phyloP scores from a whole-genome alignment of 805 yeast species.

The Komagataella pseudopastoris region DNA sequence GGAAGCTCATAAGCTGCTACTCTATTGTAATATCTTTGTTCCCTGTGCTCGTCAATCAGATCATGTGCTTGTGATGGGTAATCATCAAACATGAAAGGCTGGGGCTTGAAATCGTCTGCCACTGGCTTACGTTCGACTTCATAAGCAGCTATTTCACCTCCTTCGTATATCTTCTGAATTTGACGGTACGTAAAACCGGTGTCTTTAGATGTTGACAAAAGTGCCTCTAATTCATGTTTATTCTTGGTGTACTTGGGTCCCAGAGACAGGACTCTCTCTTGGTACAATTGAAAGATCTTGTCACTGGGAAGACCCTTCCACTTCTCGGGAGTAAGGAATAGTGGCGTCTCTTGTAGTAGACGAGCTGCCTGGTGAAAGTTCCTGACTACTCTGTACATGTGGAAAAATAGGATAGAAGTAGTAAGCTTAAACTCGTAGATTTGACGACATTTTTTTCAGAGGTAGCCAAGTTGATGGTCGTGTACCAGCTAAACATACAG shows the following conservation, averaged over 20 bases:
- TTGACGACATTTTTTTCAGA: not conserved
- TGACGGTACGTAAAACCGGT: slow-evolving; percentile 18
- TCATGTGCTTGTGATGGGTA: slow-evolving; percentile 62
- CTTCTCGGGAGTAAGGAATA: slow-evolving; percentile 48
- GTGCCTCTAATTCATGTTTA: slow-evolving; percentile 41
- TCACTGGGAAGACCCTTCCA: slow-evolving; percentile 63
- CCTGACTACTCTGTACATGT: not conserved
- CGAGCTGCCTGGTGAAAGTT: not conserved
- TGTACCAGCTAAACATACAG: not conserved
- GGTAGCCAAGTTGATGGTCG: not conserved
- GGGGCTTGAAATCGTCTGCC: slow-evolving; percentile 24
- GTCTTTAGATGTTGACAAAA: slow-evolving; percentile 30
- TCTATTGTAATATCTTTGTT: slow-evolving; percentile 62
- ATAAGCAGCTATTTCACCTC: slow-evolving; percentile 27
- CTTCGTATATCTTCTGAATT: slow-evolving; percentile 22
- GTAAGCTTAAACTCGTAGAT: not conserved
- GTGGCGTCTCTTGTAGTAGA: slow-evolving; percentile 5
- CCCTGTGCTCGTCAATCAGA: slow-evolving; percentile 56
- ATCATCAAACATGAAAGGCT: slow-evolving; percentile 47
- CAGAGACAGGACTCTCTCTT: slow-evolving; percentile 38
- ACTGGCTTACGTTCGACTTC: slow-evolving; percentile 18
- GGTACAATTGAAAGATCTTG: slow-evolving; percentile 45
- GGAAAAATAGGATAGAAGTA: not conserved
- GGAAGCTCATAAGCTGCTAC: slow-evolving; percentile 92
- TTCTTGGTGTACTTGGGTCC: slow-evolving; percentile 37